phyloP scores from a whole-genome alignment of 1,139 yeast genomes.

The Saccharomyces hybrid region DNA sequence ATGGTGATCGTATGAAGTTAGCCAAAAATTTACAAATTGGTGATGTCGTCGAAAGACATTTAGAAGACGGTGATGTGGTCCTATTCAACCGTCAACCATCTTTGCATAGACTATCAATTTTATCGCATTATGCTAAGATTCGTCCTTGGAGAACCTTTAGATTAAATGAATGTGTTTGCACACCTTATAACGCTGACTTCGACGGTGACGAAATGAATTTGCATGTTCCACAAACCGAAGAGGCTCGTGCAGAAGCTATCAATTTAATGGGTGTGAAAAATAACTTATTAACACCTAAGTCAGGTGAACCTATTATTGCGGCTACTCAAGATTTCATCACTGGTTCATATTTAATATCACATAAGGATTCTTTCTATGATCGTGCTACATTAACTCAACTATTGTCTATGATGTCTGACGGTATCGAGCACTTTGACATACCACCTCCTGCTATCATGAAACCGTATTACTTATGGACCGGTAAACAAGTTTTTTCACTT shows the following conservation, averaged over 20 bases:
- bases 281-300: conserved; percentile 87
- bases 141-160: conserved; percentile 98
- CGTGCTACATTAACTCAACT: conserved; percentile 77
- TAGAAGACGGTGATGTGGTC: conserved; percentile 95
- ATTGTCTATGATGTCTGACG: conserved; percentile 94
- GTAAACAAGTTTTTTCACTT: conserved; percentile 87
- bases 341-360: conserved; percentile 86
- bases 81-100: conserved; percentile 97
- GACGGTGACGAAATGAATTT: conserved; percentile 99
- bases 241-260: conserved; percentile 96
- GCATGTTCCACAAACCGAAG: conserved; percentile 98
- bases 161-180: conserved; percentile 96
- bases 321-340: conserved; percentile 99
- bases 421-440: conserved; percentile 72
- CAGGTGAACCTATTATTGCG: conserved; percentile 98
- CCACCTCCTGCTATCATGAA: conserved; percentile 94
- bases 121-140: conserved; percentile 91
- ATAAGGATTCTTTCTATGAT: conserved; percentile 88
- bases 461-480: conserved; percentile 91
- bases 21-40: conserved; percentile 77
- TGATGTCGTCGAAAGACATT: conserved; percentile 91
- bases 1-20: conserved; percentile 73
- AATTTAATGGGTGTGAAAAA: conserved; percentile 97
- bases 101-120: conserved; percentile 84
- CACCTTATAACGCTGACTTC: conserved; percentile 98